Evolutionary conservation across 2,329 filamentous ascomycete species (phyloP), one percentile per base, ranked within the genome.

Genomic region (Chrysoporthe austroafricana): DNA sequence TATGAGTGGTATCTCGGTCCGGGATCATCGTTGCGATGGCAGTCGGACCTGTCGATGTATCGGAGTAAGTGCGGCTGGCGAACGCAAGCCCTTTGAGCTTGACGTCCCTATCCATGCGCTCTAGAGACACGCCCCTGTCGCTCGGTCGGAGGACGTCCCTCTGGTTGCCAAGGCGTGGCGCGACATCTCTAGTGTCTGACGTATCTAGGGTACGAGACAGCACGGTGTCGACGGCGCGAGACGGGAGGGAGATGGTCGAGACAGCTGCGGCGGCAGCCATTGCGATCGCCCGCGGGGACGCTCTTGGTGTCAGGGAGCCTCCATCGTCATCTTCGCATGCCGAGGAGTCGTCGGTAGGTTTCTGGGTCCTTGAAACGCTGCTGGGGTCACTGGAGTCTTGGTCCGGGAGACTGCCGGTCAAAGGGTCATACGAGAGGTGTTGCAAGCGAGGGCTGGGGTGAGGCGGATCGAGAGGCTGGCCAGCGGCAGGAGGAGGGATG

Each of bases 41-140:
- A 3, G 11, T 50, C 4, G 59, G 62, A 21, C 62, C 34, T n/a
- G 57, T 46, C 11, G 58, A 65, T 46, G 58, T 59, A 36, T 69
- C 68, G 48, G 65, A 69, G 52, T 64, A 62, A 26, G 61, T 77
- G 73, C 50, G 74, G 57, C 42, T 67, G 36, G 65, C 34, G 52
- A 64, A 67, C 2, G 65, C 58, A 14, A 60, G 50, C 43, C 77
- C 73, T 64, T 76, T 76, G 39, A 77, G 68, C 66, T 76, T 76
- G 52, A 76, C 77, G 71, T 82, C 81, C 71, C 78, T 79, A 7
- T 79, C 77, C 4, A 79, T 80, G n/a, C 79, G 76, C 70, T 83
- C 81, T 39, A 81, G 70, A 26, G 81, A 82, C 36, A 76, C 78
- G n/a, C 78, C 78, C 70, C 80, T 75, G 18, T 72, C 74, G 61